Conservation (phyloP, 495 filamentous ascomycete genomes). For the Trichoderma parareesei region DNA sequence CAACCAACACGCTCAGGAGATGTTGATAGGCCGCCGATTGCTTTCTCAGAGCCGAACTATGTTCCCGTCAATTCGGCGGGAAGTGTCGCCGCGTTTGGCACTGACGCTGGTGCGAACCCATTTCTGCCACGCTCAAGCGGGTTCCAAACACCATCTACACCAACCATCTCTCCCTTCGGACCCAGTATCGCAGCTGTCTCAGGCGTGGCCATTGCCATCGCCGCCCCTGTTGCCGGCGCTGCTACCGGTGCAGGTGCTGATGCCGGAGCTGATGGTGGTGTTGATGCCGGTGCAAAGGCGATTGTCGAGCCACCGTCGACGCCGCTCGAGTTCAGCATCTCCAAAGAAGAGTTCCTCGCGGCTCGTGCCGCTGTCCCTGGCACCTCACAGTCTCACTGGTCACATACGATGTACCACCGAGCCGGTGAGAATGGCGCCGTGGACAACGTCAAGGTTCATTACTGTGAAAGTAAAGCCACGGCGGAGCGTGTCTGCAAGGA, state of each 20-base stretch:
- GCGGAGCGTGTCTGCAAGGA: slow-evolving; percentile 56
- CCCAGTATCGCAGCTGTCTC: background rate
- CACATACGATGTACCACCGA: slow-evolving; percentile 53
- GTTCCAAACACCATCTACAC: background rate
- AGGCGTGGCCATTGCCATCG: slow-evolving; percentile 9
- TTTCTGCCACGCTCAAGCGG: no score
- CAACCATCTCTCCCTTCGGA: background rate
- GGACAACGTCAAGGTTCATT: slow-evolving; percentile 56
- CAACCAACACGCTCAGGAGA: background rate
- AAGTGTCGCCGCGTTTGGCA: no score
- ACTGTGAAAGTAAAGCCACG: slow-evolving; percentile 57
- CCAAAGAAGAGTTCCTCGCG: slow-evolving; percentile 32
- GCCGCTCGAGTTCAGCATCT: slow-evolving; percentile 36
- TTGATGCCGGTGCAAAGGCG: slow-evolving; percentile 8
- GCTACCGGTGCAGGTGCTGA: no score
- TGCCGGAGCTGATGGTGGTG: background rate
- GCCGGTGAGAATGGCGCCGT: slow-evolving; percentile 26
- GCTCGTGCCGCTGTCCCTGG: slow-evolving; percentile 34
- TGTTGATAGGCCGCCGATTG: background rate
- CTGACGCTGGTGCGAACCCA: no score
- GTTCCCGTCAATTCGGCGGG: background rate
- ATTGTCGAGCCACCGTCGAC: slow-evolving; percentile 24
- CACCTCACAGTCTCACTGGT: slow-evolving; percentile 53
- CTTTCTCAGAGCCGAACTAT: background rate
- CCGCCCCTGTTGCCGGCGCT: no score